phyloP scores from a whole-genome alignment of 306 rosid genomes.

The Leucaena leucocephala region DNA sequence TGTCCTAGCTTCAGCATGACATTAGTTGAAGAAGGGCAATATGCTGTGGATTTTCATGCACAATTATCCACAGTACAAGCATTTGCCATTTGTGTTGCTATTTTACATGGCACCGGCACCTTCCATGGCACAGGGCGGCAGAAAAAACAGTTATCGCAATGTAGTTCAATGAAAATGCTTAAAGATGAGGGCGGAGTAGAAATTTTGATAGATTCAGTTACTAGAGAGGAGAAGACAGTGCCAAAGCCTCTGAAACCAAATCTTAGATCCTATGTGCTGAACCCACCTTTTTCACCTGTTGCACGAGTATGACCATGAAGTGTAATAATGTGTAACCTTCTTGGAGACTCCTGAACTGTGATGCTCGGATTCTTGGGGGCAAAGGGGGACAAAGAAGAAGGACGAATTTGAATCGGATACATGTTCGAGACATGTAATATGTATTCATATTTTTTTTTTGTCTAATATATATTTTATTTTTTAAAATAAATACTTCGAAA shows the following conservation, averaged over 20 bases:
- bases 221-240: constrained; percentile 51
- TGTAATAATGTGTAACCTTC: constrained; percentile 9
- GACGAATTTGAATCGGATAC: background rate
- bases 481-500: background rate
- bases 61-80: constrained; percentile 84
- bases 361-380: background rate
- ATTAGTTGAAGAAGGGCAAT: constrained; percentile 71
- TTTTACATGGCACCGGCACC: constrained; percentile 59
- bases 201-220: constrained; percentile 58
- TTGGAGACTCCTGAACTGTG: constrained; percentile 1
- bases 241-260: constrained; percentile 58
- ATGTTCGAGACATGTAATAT: background rate
- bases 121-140: constrained; percentile 35
- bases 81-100: constrained; percentile 83
- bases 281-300: constrained; percentile 89
- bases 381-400: background rate
- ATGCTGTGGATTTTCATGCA: constrained; percentile 88
- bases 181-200: constrained; percentile 65
- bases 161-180: constrained; percentile 73
- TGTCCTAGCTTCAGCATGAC: constrained; percentile 75
- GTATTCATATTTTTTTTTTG: background rate
- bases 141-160: constrained; percentile 49
- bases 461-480: background rate
- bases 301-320: constrained; percentile 72
- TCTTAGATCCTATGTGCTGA: constrained; percentile 59